Evolutionary conservation across 495 filamentous ascomycete species (phyloP).

Genomic region (Letharia lupina): DNA sequence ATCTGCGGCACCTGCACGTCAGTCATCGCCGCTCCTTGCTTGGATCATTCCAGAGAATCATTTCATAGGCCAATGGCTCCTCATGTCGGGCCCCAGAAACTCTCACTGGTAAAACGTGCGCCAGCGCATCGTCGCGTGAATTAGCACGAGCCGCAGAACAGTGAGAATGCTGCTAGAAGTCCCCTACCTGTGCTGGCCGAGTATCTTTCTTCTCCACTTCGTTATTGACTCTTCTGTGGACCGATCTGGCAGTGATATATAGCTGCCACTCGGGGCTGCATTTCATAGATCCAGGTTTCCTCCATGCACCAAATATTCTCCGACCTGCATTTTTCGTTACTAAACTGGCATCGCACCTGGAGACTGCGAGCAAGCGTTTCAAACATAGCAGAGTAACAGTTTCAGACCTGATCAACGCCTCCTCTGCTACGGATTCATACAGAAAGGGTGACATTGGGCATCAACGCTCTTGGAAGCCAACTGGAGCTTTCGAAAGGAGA

Average conservation of each 20-base stretch:
- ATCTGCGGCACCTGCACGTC: conserved; percentile 29
- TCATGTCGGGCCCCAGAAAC: conserved; percentile 46
- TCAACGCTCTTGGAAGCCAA: conserved; percentile 14
- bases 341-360: conserved; percentile 11
- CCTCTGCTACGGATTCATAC: conserved; percentile 7
- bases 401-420: neutral
- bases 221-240: conserved; percentile 15
- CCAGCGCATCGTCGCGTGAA: conserved; percentile 67
- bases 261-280: conserved; percentile 16
- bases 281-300: conserved; percentile 17
- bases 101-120: conserved; percentile 78
- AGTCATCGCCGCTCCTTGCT: conserved; percentile 22
- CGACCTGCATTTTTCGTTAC: conserved; percentile 16
- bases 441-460: conserved; percentile 15
- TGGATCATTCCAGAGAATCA: conserved; percentile 34
- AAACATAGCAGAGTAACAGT: conserved; percentile 11
- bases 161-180: conserved; percentile 18
- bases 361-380: conserved; percentile 17
- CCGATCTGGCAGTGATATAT: conserved; percentile 22
- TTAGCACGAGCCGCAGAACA: conserved; percentile 26
- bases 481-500: conserved; percentile 4
- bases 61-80: conserved; percentile 47
- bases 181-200: conserved; percentile 21
- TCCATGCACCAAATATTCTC: conserved; percentile 22
- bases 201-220: conserved; percentile 19